Base-by-base conservation (phyloP, 768 basidiomycete species). In the Pisolithus microcarpus region DNA sequence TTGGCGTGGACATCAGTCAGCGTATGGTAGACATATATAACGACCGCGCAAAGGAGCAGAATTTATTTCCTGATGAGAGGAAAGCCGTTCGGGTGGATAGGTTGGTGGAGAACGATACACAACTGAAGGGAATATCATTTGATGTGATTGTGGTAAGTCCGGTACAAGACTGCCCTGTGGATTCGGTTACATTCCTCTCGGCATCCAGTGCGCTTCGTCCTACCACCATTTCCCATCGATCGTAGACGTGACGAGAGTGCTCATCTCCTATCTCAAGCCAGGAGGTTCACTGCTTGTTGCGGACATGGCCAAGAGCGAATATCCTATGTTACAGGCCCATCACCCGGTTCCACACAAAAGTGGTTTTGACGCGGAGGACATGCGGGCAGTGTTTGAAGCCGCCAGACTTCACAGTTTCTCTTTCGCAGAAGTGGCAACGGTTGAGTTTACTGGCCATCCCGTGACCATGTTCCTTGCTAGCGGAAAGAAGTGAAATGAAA, bases 1-100 rank as follows among this genome's bases (percentile, higher is more conserved):
- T 85, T 6, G 86, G 84, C 9, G 78, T 85, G 11, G 86, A 87
- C 60, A 82, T 85, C 58, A 84, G 79, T 65, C 77, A 80, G 54
- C 74, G 66, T 1, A 75, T 79, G 68, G 81, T 87, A 7, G 78
- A 83, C 48, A 61, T 72, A 13, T 87, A 77, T 70, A 85, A 84
- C 61, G 53, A 63, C 38, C 70, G 71, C 4, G 77, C 78, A 5
- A 48, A 52, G 15, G 76, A 80, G 46, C 79, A 84, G 55, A 82
- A 83, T 7, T 75, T 85, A 26, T 56, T 72, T 7, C 64, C 71
- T 2, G 79, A 83, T 50, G 80, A 84, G 58, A 82, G 85, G 79
- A 70, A 70, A 9, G 81, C 81, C 1, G 65, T 84, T 18, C 73
- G 77, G 38, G 34, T 46, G 34, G 65, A 61, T 0, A 75, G 78